phyloP scores from a whole-genome alignment of 495 filamentous ascomycete species.

The Durotheca rogersii region DNA sequence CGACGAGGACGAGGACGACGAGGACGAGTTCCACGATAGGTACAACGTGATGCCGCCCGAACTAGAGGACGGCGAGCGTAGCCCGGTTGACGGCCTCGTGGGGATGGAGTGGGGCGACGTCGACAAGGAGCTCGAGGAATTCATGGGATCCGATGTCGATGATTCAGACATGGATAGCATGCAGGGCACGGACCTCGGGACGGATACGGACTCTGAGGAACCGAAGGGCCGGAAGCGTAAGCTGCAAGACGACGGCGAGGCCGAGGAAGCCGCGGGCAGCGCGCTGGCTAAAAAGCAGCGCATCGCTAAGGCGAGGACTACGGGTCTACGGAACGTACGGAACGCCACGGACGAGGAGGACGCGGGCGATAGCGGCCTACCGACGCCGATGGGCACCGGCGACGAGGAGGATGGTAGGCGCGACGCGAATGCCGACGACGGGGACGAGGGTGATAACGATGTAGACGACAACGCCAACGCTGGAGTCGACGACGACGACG shows the following conservation, averaged over 20 bases:
- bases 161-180: slow-evolving; percentile 52
- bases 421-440: slow-evolving; percentile 27
- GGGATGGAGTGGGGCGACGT: slow-evolving; percentile 61
- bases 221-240: slow-evolving; percentile 32
- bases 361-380: slow-evolving; percentile 45
- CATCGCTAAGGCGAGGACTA: slow-evolving; percentile 49
- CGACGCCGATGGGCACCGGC: slow-evolving; percentile 50
- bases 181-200: slow-evolving; percentile 39
- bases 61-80: slow-evolving; percentile 47
- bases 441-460: slow-evolving; percentile 15
- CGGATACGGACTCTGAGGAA: slow-evolving; percentile 32
- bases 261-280: slow-evolving; percentile 31
- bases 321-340: slow-evolving; percentile 49
- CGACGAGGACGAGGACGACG: slow-evolving; percentile 48
- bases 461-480: slow-evolving; percentile 34
- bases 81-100: slow-evolving; percentile 55
- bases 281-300: slow-evolving; percentile 47
- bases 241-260: slow-evolving; percentile 36
- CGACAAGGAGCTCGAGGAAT: slow-evolving; percentile 76
- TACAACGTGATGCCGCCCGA: slow-evolving; percentile 47
- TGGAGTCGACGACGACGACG: slow-evolving; percentile 30
- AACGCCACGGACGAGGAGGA: slow-evolving; percentile 43
- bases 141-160: slow-evolving; percentile 61
- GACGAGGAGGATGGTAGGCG: slow-evolving; percentile 49
- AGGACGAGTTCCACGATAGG: slow-evolving; percentile 34